A percentile compares a stretch with the other conserved stretches of the same genome.
phyloP scores from a whole-genome alignment of 257 asterid genomes.

The Nemophila menziesii region DNA sequence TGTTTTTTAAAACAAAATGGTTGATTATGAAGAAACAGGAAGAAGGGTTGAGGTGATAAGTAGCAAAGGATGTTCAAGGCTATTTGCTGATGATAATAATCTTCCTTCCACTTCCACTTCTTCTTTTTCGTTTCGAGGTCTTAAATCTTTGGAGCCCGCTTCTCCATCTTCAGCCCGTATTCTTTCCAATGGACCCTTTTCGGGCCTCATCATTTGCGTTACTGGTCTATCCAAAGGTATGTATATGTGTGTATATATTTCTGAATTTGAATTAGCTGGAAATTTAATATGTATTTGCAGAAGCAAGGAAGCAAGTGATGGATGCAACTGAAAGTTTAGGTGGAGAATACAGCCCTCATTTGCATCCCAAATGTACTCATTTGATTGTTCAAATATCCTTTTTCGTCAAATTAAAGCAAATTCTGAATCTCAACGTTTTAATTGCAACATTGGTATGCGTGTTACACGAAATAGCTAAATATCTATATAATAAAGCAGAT shows the following conservation, averaged over 20 bases:
- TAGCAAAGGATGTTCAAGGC: slow-evolving; percentile 81
- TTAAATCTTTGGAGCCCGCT: slow-evolving; percentile 43
- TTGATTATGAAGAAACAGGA: slow-evolving; percentile 23
- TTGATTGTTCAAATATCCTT: slow-evolving; percentile 99
- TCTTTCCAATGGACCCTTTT: slow-evolving; percentile 44
- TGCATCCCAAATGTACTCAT: slow-evolving; percentile 92
- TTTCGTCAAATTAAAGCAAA: no score
- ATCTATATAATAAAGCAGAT: no score
- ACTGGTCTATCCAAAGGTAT: slow-evolving; percentile 89
- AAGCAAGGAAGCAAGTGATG: slow-evolving; percentile 92
- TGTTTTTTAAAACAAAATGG: slow-evolving; percentile 29
- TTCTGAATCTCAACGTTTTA: no score
- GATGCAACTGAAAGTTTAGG: slow-evolving; percentile 91
- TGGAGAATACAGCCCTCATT: slow-evolving; percentile 88
- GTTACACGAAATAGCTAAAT: no score
- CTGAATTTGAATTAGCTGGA: background rate
- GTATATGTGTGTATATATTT: no score
- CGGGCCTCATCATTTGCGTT: slow-evolving; percentile 83
- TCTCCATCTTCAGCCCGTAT: slow-evolving; percentile 35
- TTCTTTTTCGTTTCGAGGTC: slow-evolving; percentile 42
- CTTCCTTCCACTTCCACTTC: slow-evolving; percentile 26
- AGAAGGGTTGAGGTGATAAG: slow-evolving; percentile 59
- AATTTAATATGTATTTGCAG: slow-evolving; percentile 24
- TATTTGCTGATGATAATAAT: slow-evolving; percentile 31
- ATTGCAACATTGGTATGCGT: no score